Conservation (phyloP, 202 grass and related monocot species). For the Setaria viridis region DNA sequence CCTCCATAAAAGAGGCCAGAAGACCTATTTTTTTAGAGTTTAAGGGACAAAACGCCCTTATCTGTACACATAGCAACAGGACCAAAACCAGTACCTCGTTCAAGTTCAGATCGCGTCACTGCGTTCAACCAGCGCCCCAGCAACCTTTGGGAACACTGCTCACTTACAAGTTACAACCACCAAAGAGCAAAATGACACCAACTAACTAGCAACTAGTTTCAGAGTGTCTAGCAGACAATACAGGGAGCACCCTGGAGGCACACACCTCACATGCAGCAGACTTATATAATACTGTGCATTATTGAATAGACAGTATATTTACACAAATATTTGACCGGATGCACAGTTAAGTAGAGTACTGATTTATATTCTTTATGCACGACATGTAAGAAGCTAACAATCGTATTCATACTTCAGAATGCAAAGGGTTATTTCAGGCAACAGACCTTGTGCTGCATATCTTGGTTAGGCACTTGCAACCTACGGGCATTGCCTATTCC, state of each 20-base stretch:
- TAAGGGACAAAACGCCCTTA: no score
- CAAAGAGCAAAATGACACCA: no score
- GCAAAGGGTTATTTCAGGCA: neutral
- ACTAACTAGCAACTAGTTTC: no score
- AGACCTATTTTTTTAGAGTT: no score
- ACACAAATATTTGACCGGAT: neutral
- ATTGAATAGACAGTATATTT: neutral
- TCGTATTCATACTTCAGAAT: neutral
- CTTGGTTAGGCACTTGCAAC: conserved; percentile 85
- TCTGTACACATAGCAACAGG: no score
- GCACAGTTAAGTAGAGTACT: neutral
- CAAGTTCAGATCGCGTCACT: no score
- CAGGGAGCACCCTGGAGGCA: no score
- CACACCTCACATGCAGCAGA: neutral
- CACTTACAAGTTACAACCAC: no score
- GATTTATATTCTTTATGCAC: neutral
- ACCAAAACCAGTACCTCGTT: no score
- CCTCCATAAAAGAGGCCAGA: neutral
- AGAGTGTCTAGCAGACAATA: no score
- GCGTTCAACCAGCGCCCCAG: no score
- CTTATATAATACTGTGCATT: neutral
- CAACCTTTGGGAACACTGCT: no score
- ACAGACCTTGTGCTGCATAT: conserved; percentile 86
- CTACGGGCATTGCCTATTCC: conserved; percentile 83
- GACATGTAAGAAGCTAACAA: neutral